These are phyloP conservation scores for Cytospora schulzeri DNA, from an alignment of 2,329 filamentous ascomycete species.

Conservation along the genomic window DNA sequence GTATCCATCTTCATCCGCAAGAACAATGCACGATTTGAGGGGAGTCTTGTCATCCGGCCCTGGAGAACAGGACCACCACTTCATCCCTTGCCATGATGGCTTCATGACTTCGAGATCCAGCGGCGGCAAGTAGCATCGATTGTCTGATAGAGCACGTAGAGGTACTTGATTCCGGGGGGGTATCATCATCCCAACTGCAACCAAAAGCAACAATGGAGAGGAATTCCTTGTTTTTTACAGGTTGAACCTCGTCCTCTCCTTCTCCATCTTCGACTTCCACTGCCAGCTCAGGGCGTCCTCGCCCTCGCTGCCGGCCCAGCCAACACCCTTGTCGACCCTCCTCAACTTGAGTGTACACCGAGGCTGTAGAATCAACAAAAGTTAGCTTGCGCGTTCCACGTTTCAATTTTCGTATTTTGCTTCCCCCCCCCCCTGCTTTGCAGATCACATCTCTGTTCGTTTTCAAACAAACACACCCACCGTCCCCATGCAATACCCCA, in stretches of 20 bases:
- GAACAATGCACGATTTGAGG: neutral
- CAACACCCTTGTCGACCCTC: constrained; percentile 87
- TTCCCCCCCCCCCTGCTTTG: neutral
- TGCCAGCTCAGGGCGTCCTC: constrained; percentile 85
- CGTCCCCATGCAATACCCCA: neutral
- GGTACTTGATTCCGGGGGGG: neutral
- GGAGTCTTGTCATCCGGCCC: too few species aligned
- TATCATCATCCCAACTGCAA: neutral
- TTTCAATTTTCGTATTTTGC: neutral
- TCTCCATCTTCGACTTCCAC: constrained; percentile 96
- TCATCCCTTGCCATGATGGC: too few species aligned
- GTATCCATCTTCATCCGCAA: neutral
- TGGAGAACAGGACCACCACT: too few species aligned
- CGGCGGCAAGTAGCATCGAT: neutral
- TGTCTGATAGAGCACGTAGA: neutral
- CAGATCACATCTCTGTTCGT: neutral
- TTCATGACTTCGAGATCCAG: neutral
- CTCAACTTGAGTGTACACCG: constrained; percentile 76
- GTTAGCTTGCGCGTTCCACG: constrained; percentile 8
- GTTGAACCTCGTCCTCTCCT: constrained; percentile 90
- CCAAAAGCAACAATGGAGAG: neutral
- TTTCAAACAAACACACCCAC: neutral
- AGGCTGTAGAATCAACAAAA: neutral
- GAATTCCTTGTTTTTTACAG: constrained; percentile 54
- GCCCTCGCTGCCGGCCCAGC: constrained; percentile 66